Percentiles rank a stretch among this genome's conserved stretches.
phyloP scores from a whole-genome alignment of 306 rosid genomes.

The Quercus cerris region DNA sequence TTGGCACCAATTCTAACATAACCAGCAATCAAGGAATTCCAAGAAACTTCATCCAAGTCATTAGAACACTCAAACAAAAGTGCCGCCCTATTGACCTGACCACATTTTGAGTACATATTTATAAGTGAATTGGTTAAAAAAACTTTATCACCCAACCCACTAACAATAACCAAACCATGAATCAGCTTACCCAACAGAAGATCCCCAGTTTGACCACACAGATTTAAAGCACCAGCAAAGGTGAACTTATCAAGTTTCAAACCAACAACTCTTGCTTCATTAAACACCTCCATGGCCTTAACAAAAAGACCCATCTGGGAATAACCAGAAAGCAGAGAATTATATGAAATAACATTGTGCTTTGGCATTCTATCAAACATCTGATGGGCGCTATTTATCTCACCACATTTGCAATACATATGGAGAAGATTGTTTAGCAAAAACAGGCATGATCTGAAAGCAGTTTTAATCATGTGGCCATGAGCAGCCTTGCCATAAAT shows the following conservation, averaged over 20 bases:
- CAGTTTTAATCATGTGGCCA: slow-evolving; percentile 29
- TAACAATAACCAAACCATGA: slow-evolving; percentile 39
- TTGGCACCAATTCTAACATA: slow-evolving; percentile 38
- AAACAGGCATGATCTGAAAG: slow-evolving; percentile 29
- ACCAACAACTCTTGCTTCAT: slow-evolving; percentile 29
- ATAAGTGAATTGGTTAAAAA: slow-evolving; percentile 43
- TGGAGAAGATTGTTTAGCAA: slow-evolving; percentile 38
- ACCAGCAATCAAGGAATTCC: slow-evolving; percentile 55
- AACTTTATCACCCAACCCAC: slow-evolving; percentile 27
- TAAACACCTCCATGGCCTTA: slow-evolving; percentile 26
- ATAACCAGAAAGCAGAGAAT: slow-evolving; percentile 41
- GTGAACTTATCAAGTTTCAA: slow-evolving; percentile 42
- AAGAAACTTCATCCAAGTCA: slow-evolving; percentile 44
- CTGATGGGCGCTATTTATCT: slow-evolving; percentile 14
- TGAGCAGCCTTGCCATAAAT: slow-evolving; percentile 37
- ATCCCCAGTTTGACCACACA: slow-evolving; percentile 29
- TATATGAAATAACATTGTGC: slow-evolving; percentile 30
- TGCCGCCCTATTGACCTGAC: slow-evolving; percentile 32
- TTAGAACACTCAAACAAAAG: slow-evolving; percentile 39
- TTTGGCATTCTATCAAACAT: slow-evolving; percentile 39
- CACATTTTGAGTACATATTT: slow-evolving; percentile 55
- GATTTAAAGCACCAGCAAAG: slow-evolving; percentile 34
- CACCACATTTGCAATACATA: slow-evolving; percentile 27
- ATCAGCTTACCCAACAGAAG: slow-evolving; percentile 31
- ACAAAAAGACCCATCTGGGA: slow-evolving; percentile 12